Evolutionary conservation across 1,284 basidiomycete species (phyloP), one percentile per base, ranked within the genome.

Genomic region (Tilletiopsis washingtonensis): DNA sequence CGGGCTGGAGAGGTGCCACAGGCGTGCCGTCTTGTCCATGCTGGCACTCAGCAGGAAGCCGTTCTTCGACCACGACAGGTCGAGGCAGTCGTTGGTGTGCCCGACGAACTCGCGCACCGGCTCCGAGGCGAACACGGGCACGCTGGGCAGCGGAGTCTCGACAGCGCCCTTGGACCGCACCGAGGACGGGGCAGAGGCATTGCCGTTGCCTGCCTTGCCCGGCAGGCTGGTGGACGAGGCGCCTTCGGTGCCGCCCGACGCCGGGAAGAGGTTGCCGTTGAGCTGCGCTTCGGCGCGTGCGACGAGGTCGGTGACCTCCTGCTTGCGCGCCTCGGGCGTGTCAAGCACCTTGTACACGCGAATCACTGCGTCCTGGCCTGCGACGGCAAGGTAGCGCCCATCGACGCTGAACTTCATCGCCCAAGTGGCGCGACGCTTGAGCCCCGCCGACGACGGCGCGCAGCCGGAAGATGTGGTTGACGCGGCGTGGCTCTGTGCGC

Each of bases 21-120:
- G 56, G 32, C 70, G 53, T 0, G 73, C 75, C 1, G 73, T 75
- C 64, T 74, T 74, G 56, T 76, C 75, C 68, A 73, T 75, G 40
- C 64, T 64, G n/a, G 67, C 67, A 6, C 64, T 67, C 15, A 75
- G 59, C 7, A 76, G 59, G 49, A 76, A 76, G 54, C 71, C 70
- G 61, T 74, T 74, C 62, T 75, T 76, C 55, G 69, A 73, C 75
- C 75, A 76, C 17, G 64, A 66, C 12, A 76, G 48, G 47, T 74
- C 72, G 17, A 76, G 37, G 1, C 75, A 66, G 39, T 75, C 75
- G 36, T 67, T 66, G 4, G 55, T 60, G 43, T 76, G 75, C 0
- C 71, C 73, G 14, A 43, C 39, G 40, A 66, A 75, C 40, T 70
- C 62, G 23, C 64, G 55, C 3, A 72, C 41, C 5, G 75, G 75